Evolutionary conservation across 2,329 filamentous ascomycete species (phyloP), one percentile per base, ranked within the genome.

Genomic region (Exophiala mesophila): DNA sequence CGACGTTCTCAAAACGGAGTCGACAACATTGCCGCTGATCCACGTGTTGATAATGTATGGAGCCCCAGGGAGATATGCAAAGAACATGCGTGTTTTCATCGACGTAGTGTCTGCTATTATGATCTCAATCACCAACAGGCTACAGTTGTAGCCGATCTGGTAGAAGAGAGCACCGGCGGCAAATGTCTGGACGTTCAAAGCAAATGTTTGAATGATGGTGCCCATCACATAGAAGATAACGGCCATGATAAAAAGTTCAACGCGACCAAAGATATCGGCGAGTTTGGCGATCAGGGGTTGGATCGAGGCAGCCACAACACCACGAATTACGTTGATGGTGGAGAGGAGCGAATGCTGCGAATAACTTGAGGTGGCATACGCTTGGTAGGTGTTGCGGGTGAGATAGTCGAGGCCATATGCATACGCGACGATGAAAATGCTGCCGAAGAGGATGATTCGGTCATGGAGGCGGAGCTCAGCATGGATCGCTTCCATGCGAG

Each of bases 71-170:
- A 82, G 63, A 55, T 79, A 82, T 30, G 74, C 78, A 64, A 81
- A 82, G 52, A 83, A 65, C 8, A 83, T 65, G 55, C 80, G 77
- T 7, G 75, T 69, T 9, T 77, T 72, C 4, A 77, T 73, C 1
- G 79, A 82, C 1, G 78, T 80, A 16, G 78, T 69, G 51, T 83
- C 80, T 30, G 71, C 78, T 26, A 83, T 66, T 44, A 83, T 70
- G 53, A 83, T 74, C 57, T 83, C 77, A 16, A 82, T 67, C 1
- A 83, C 66, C 8, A 83, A 62, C 12, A 78, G 65, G 18, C 80
- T 66, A 51, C 69, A 69, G n/a, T 78, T 82, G 56, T 79, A 82
- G 34, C 80, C 80, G 18, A 82, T 65, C 57, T 71, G 77, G 58
- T 80, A 80, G 19, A 81, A 59, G 28, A 80, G 66, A 28, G 73